These are phyloP conservation scores for Lactarius vividus DNA, from an alignment of 768 basidiomycete species.

Conservation along the genomic window DNA sequence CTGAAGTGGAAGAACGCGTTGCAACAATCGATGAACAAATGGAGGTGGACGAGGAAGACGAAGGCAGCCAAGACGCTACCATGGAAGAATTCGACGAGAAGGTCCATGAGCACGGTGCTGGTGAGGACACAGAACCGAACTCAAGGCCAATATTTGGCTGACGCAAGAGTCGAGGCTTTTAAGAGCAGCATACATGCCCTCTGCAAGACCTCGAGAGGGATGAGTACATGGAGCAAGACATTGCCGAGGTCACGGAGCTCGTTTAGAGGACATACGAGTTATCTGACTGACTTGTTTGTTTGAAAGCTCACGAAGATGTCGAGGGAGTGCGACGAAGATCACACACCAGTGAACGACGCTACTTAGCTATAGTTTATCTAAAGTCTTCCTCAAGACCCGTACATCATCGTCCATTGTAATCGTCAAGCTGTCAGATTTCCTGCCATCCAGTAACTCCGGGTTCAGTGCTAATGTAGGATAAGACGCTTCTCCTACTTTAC, in stretches of 20 bases:
- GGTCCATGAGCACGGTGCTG: slow-evolving; percentile 27
- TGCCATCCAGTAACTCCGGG: no score
- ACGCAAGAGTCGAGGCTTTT: slow-evolving; percentile 37
- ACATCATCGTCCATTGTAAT: neutral
- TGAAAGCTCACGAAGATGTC: slow-evolving; percentile 5
- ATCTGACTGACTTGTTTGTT: slow-evolving; percentile 1
- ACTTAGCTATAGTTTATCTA: neutral
- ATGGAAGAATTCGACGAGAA: slow-evolving; percentile 19
- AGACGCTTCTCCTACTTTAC: no score
- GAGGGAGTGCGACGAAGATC: slow-evolving; percentile 10
- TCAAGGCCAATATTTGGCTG: slow-evolving; percentile 34
- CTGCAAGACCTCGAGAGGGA: slow-evolving; percentile 30
- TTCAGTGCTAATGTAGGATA: no score
- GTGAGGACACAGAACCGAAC: slow-evolving; percentile 28
- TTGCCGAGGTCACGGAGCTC: slow-evolving; percentile 11
- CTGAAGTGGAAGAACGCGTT: slow-evolving; percentile 24
- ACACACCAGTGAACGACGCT: no score
- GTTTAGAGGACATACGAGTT: neutral
- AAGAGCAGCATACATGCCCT: slow-evolving; percentile 35
- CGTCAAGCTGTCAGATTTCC: no score
- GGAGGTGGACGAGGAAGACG: slow-evolving; percentile 24
- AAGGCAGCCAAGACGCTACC: slow-evolving; percentile 17
- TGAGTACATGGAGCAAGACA: slow-evolving; percentile 13
- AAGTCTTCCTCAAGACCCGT: neutral
- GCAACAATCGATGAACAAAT: slow-evolving; percentile 24